Evolutionary conservation across 495 filamentous ascomycete species (phyloP), one percentile per base, ranked within the genome.

Genomic region (Glonium stellatum): DNA sequence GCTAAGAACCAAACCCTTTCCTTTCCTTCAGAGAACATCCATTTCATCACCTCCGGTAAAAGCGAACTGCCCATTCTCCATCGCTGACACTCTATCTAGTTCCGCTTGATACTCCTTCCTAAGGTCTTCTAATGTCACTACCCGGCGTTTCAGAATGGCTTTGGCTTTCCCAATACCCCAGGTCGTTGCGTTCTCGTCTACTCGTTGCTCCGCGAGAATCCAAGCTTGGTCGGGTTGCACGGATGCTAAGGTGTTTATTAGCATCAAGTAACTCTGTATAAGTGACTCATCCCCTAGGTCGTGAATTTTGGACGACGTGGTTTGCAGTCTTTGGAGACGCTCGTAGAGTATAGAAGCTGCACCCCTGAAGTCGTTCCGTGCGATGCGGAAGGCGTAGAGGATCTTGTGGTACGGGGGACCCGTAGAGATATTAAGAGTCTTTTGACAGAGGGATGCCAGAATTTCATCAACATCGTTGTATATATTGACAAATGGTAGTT

Each of bases 181-280:
- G 65, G 70, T n/a, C 27, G 39, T n/a, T 23, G 19, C 39, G 4
- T 15, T 42, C 21, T 61, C 58, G 37, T 68, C 65, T 15, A 68
- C 44, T 15, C 57, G 42, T 39, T 52, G 52, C 56, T 83, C 80
- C 19, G 80, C 80, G 27, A 85, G 73, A 37, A 86, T 78, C 71
- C 84, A 97, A 0, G 87, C 89, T 69, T 96, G 85, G 63, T 87
- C 84, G 61, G 84, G 76, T 37, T 85, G 81, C n/a, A 96, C 89
- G 59, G 88, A 93, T 51, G 82, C 84, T 63, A 98, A 75, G 4
- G 88, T 82, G 69, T 98, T 97, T 75, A 97, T 92, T 39, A 97
- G 77, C 57, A 86, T 80, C 10, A 97, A 70, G 60, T 96, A 92
- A 63, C 86, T 84, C 46, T 81, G 73, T 39, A 75, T 70, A 34